Conservation (phyloP, 148 eudicot genomes). For the Silene latifolia region DNA sequence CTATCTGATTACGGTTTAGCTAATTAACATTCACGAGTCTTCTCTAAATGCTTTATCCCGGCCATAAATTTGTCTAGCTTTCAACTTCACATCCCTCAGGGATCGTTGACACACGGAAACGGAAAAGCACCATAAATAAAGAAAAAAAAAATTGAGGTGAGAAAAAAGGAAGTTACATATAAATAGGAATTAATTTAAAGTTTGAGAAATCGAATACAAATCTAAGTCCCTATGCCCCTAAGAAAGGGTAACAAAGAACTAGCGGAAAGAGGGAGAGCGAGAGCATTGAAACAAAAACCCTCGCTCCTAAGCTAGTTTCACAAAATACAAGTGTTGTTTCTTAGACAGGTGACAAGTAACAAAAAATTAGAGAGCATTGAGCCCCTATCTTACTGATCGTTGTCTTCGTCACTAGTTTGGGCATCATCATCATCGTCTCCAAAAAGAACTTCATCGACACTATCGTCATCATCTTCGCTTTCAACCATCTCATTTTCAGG, state of each 20-base stretch:
- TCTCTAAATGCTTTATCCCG: too few relatives aligned
- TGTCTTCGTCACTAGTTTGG: constrained; percentile 41
- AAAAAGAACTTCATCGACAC: constrained; percentile 61
- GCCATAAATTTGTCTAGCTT: too few relatives aligned
- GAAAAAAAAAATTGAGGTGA: too few relatives aligned
- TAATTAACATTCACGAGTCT: too few relatives aligned
- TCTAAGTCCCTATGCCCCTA: too few relatives aligned
- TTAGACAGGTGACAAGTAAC: background rate
- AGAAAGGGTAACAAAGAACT: background rate
- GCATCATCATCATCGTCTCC: constrained; percentile 63
- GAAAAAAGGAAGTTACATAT: too few relatives aligned
- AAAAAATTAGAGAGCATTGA: background rate
- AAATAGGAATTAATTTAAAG: too few relatives aligned
- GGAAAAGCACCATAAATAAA: too few relatives aligned
- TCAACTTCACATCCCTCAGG: too few relatives aligned
- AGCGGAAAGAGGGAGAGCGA: background rate
- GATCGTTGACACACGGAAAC: too few relatives aligned
- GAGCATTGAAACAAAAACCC: background rate
- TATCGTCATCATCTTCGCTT: constrained; percentile 59
- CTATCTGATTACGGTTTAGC: too few relatives aligned
- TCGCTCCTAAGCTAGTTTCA: background rate
- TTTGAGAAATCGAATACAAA: too few relatives aligned
- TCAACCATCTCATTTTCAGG: constrained; percentile 39
- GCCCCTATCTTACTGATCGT: constrained; percentile 32
- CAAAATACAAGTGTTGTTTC: constrained; percentile 2